Evolutionary conservation across 441 rosid genomes (phyloP).

Genomic region (Populus hybrid): DNA sequence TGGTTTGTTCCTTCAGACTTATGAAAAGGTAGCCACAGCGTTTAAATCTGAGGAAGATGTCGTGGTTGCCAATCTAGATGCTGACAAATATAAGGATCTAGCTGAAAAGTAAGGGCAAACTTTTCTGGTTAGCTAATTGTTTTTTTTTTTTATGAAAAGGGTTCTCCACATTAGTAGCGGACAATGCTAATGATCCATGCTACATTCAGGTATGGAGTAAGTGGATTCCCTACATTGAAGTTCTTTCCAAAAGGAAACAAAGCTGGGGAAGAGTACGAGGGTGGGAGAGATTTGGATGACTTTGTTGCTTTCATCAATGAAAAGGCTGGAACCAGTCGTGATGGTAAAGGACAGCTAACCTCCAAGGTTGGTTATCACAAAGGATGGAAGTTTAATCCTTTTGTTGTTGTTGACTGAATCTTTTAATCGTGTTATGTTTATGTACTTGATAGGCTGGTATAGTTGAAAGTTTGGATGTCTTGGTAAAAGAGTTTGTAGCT

Average conservation of each 20-base stretch:
- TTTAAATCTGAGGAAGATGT: slow-evolving; percentile 73
- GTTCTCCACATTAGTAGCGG: background rate
- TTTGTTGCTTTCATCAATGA: slow-evolving; percentile 81
- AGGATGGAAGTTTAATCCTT: background rate
- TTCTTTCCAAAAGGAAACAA: slow-evolving; percentile 86
- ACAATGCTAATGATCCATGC: slow-evolving; percentile 6
- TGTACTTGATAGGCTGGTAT: slow-evolving; percentile 63
- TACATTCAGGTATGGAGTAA: slow-evolving; percentile 66
- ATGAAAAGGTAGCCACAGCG: slow-evolving; percentile 86
- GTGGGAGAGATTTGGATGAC: slow-evolving; percentile 81
- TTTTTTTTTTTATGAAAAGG: background rate
- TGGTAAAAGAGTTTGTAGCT: slow-evolving; percentile 80
- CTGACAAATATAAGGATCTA: slow-evolving; percentile 73
- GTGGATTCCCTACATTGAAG: slow-evolving; percentile 88
- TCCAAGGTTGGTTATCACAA: slow-evolving; percentile 45
- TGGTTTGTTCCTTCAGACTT: slow-evolving; percentile 40
- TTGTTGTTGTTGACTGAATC: background rate
- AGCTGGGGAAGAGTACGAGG: slow-evolving; percentile 91
- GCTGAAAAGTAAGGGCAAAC: slow-evolving; percentile 67
- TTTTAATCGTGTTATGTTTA: slow-evolving; percentile 2
- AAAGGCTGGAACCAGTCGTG: slow-evolving; percentile 76
- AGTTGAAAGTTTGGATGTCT: slow-evolving; percentile 63
- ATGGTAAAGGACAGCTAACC: slow-evolving; percentile 78
- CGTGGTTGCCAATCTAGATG: slow-evolving; percentile 84
- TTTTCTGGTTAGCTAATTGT: background rate